Base-by-base conservation (phyloP, 2,329 filamentous ascomycete species). In the Emericellopsis atlantica region DNA sequence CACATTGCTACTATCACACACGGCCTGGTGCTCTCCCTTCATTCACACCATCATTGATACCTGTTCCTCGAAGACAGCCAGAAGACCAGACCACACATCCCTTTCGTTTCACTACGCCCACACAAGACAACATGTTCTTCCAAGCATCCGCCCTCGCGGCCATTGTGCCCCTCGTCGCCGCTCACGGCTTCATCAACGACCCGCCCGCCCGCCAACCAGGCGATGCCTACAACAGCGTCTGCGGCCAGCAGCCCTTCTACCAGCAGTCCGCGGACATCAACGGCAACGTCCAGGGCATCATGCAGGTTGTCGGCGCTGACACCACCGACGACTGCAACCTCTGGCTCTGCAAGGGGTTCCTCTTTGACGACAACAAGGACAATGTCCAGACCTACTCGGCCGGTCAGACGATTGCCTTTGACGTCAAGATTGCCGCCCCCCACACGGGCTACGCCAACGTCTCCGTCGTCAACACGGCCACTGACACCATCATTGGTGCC, bases 401-500 rank as follows among this genome's bases (percentile, higher is more conserved):
- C 0, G 66, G 67, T n/a, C 55, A 71, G 49, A 55, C 55, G 18
- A 54, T 72, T 43, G 53, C 57, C 46, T 62, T 71, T 48, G 55
- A 53, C 8, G 58, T 65, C 32, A 48, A 46, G 22, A 51, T 70
- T 11, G 57, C 62, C 9, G 67, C 70, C 40, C 60, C 66, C 6
- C 65, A 68, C 53, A 63, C 62, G 15, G 65, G 65, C 0, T 60
- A 61, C 12, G 59, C 58, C 52, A 79, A 79, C 54, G 71, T 80
- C 32, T 74, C 69, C 15, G 65, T 80, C 39, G 66, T 81, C 48
- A 63, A 72, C 50, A 70, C 67, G 10, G 58, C 61, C 32, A 66
- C 64, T 47, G 70, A 76, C 59, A 60, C 54, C 22, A 55, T 74
- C 44, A 62, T 80, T 22, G 74, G 72, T 29, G 44, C 56, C 37